Evolutionary conservation across 352 stramenopile species (phyloP), one percentile per base, ranked within the genome.

Genomic region (Phytophthora agathidicida): DNA sequence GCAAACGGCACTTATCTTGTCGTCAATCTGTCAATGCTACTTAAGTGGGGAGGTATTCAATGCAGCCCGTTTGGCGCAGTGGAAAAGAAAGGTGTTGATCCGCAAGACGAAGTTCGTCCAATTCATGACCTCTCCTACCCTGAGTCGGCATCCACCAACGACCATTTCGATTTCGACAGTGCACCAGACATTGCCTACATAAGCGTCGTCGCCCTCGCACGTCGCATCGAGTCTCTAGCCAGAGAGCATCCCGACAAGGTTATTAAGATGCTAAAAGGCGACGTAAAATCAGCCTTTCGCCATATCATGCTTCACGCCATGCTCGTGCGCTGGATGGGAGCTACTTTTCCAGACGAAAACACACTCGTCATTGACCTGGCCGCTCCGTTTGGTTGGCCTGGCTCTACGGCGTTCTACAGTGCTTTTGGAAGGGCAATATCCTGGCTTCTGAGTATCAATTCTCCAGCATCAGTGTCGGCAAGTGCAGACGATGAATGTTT

Each of bases 1-100:
- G 24, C 23, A 24, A 32, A 44, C 13, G 48, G 41, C 3, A 55
- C 45, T 5, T 60, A 66, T 23, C 20, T 61, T 4, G 37, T 68
- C 1, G 43, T 68, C 11, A 16, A 38, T 11, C 13, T 33, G 5
- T 36, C 11, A 3, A n/a, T 56, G 20, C 20, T 68, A 7, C 8
- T 26, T 9, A 13, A 41, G 3, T 60, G 27, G 32, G 10, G n/a
- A 13, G 30, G 32, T 14, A 48, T 68, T 17, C 32, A 58, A 11
- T 58, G 37, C 10, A 69, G 60, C 6, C 38, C 51, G 1, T 51
- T 69, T 11, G 52, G 60, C 24, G 52, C 60, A n/a, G 60, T 63
- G 7, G 38, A 55, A 27, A 64, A 57, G 27, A 56, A 60, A 17
- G 41, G n/a, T 3, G 27, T 53, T 0, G 46, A 47, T 3, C 39